Base-by-base conservation (phyloP, 805 yeast genomes). In the Candida alai region DNA sequence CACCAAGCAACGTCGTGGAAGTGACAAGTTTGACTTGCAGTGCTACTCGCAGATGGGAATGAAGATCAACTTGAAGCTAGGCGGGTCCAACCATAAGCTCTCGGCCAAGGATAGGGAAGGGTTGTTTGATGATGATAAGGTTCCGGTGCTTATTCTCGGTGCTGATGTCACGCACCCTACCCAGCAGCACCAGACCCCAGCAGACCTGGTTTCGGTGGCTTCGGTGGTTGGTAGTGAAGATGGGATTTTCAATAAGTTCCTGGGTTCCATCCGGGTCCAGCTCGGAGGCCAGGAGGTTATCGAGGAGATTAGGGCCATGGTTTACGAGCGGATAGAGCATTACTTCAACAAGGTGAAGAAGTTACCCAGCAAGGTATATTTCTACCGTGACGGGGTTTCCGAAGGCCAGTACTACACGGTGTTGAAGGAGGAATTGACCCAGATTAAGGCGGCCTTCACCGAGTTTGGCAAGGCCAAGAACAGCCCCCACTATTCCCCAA, bases 91-190 rank as follows among this genome's bases (percentile, higher is more conserved):
- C 18, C 40, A 36, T 21, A 36, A 20, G 28, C 32, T 36, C 12
- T 28, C 36, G 3, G 20, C 20, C n/a, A 27, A n/a, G 4, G 34
- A 36, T 24, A 13, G 28, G 14, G 28, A 27, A 19, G 24, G 24
- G 5, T 30, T 36, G 12, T 16, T 32, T 19, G 40, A 36, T 32
- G 17, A 4, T 5, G 17, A 28, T 13, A 36, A 32, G 11, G 17
- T 21, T 3, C 40, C 40, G 8, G 33, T 36, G 11, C 32, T 36
- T 25, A 36, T 36, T 19, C 33, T 36, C 19, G 40, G 40, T 28
- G 40, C 40, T 23, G 40, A 36, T 36, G 40, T 36, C 8, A 32
- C 36, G 10, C 40, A 36, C 24, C 40, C 40, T 23, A 36, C 36
- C 5, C 32, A 35, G 19, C 31, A 32, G 6, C 32, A 32, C 19